These are phyloP conservation scores for Grammothele lineata DNA, from an alignment of 768 basidiomycete genomes.

Conservation along the genomic window DNA sequence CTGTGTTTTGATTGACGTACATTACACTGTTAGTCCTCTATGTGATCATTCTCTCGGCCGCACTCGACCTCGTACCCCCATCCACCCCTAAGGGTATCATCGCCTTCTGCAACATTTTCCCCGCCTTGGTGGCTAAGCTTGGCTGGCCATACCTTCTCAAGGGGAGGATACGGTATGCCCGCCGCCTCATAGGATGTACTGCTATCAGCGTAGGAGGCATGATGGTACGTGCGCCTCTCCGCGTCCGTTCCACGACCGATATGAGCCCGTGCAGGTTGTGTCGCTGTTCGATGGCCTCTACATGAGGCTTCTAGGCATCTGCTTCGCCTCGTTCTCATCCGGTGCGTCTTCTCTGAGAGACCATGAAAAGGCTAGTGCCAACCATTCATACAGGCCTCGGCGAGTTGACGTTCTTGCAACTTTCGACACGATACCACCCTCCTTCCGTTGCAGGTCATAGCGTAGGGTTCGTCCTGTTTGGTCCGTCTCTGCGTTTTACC, in stretches of 20 bases:
- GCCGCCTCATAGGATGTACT: slow-evolving; percentile 73
- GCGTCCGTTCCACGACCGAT: not conserved
- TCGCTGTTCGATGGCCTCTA: slow-evolving; percentile 62
- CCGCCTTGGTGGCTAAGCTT: slow-evolving; percentile 81
- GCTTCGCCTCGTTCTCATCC: slow-evolving; percentile 81
- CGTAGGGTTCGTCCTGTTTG: slow-evolving; percentile 61
- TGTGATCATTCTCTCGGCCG: slow-evolving; percentile 95
- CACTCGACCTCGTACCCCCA: slow-evolving; percentile 88
- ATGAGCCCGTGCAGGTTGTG: slow-evolving; percentile 51
- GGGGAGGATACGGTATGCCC: slow-evolving; percentile 78
- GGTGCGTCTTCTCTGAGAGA: slow-evolving; percentile 37
- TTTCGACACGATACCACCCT: slow-evolving; percentile 79
- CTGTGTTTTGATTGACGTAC: slow-evolving; percentile 1
- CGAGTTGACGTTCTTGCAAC: slow-evolving; percentile 90
- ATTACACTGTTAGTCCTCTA: slow-evolving; percentile 62
- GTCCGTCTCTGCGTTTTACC: too few relatives aligned
- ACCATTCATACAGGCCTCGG: slow-evolving; percentile 65
- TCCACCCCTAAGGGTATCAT: slow-evolving; percentile 94
- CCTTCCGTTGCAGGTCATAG: slow-evolving; percentile 69
- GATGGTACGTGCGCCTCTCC: slow-evolving; percentile 52
- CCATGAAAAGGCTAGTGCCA: not conserved
- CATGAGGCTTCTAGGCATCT: slow-evolving; percentile 77
- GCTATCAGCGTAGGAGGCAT: slow-evolving; percentile 76
- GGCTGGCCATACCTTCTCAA: slow-evolving; percentile 90
- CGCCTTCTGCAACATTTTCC: slow-evolving; percentile 92